phyloP scores from a whole-genome alignment of 768 basidiomycete species.

The Lentinula detonsa region DNA sequence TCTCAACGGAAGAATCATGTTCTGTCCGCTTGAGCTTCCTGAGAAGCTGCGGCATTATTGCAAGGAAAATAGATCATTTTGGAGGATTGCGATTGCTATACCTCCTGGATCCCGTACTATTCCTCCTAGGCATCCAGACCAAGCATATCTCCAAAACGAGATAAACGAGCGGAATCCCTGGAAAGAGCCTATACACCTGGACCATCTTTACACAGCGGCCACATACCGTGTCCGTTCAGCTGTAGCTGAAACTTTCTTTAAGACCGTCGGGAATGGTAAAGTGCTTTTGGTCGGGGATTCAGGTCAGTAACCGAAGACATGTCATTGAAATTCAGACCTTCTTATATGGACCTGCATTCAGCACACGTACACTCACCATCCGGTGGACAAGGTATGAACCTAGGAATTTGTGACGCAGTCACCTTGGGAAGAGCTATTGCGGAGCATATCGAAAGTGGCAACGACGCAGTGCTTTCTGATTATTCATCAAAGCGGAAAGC shows the following conservation, averaged over 20 bases:
- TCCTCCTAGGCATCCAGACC: not conserved
- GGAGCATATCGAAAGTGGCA: slow-evolving; percentile 18
- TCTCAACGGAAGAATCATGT: not conserved
- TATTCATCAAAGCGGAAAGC: slow-evolving; percentile 29
- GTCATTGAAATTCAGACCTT: too few species aligned
- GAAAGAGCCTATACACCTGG: not conserved
- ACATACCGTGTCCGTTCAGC: not conserved
- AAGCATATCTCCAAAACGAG: not conserved
- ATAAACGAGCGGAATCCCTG: not conserved
- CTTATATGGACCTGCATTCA: not conserved
- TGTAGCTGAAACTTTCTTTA: not conserved
- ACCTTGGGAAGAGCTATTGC: slow-evolving; percentile 33
- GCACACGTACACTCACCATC: slow-evolving; percentile 50
- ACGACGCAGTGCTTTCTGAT: slow-evolving; percentile 24
- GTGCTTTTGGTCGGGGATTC: not conserved
- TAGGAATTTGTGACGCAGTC: slow-evolving; percentile 50
- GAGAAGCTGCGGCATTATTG: not conserved
- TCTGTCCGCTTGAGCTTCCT: not conserved
- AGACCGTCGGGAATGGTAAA: not conserved
- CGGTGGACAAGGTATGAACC: slow-evolving; percentile 55
- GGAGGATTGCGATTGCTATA: not conserved
- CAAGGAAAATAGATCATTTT: not conserved
- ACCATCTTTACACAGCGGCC: not conserved
- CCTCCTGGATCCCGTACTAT: not conserved
- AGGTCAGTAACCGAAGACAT: not conserved